A percentile compares a stretch with the other conserved stretches of the same genome.
These are phyloP conservation scores for Artemisia tridentata DNA, from an alignment of 129 eudicot genomes.

Conservation along the genomic window DNA sequence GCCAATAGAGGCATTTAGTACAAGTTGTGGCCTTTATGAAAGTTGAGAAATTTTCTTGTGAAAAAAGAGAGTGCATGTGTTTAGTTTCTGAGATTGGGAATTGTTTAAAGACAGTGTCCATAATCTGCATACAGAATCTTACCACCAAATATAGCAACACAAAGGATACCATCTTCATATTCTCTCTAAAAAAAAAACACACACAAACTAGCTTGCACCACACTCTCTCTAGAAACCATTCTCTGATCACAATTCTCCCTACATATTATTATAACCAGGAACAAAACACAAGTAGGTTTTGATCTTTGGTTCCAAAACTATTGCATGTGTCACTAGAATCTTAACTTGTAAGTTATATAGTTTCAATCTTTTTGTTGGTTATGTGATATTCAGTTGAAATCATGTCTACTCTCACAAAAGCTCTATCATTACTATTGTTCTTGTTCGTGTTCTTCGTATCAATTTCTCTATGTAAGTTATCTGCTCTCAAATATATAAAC, in stretches of 20 bases:
- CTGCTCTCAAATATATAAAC: not conserved
- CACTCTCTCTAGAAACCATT: slow-evolving; percentile 15
- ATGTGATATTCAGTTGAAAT: slow-evolving; percentile 18
- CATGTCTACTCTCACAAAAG: slow-evolving; percentile 33
- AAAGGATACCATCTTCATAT: slow-evolving; percentile 39
- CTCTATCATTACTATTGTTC: slow-evolving; percentile 26
- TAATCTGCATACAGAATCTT: slow-evolving; percentile 44
- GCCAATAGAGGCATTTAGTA: too few relatives aligned
- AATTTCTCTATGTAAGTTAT: slow-evolving; percentile 30
- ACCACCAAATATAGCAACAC: slow-evolving; percentile 61
- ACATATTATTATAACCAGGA: slow-evolving; percentile 20
- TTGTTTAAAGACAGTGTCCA: slow-evolving; percentile 46
- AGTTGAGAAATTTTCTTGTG: not conserved
- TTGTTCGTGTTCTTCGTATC: slow-evolving; percentile 33
- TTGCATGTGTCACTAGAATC: slow-evolving; percentile 22
- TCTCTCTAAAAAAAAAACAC: slow-evolving; percentile 18
- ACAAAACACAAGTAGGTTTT: slow-evolving; percentile 32
- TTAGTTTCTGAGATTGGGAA: slow-evolving; percentile 48
- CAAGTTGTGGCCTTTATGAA: too few relatives aligned
- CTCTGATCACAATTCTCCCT: slow-evolving; percentile 23
- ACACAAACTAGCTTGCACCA: slow-evolving; percentile 3
- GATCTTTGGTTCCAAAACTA: slow-evolving; percentile 23
- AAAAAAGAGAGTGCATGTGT: slow-evolving; percentile 31
- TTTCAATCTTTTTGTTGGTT: slow-evolving; percentile 28
- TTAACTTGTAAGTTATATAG: slow-evolving; percentile 11